phyloP scores from a whole-genome alignment of 352 stramenopile genomes.

The Aphanomyces euteiches region DNA sequence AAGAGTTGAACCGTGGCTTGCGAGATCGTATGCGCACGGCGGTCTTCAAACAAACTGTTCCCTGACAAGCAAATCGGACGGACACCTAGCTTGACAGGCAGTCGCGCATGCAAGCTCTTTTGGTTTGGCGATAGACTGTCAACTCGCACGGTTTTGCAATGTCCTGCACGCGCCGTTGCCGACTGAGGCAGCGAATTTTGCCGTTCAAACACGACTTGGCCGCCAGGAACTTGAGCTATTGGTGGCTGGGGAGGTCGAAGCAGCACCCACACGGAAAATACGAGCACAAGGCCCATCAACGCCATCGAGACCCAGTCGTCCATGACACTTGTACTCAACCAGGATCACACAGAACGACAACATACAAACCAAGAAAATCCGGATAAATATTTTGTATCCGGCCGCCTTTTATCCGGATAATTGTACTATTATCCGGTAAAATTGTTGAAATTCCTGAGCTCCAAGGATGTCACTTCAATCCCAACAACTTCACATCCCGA shows the following conservation, averaged over 20 bases:
- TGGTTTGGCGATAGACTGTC: background rate
- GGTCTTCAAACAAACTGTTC: constrained; percentile 1
- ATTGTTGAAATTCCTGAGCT: too few relatives aligned
- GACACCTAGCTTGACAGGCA: background rate
- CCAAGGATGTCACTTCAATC: too few relatives aligned
- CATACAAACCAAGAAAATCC: background rate
- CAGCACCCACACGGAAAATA: constrained; percentile 7
- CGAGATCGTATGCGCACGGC: background rate
- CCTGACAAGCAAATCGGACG: constrained; percentile 24
- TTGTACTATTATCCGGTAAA: too few relatives aligned
- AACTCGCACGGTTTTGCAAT: background rate
- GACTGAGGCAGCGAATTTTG: background rate
- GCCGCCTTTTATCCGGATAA: background rate
- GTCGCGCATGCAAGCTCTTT: constrained; percentile 21
- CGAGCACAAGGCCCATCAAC: constrained; percentile 19
- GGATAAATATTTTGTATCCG: background rate
- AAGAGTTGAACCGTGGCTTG: background rate
- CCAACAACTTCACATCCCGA: too few relatives aligned
- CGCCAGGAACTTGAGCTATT: background rate
- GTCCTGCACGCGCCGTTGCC: constrained; percentile 9
- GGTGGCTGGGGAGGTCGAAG: background rate
- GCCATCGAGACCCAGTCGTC: constrained; percentile 20
- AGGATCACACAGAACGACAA: background rate
- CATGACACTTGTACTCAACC: background rate
- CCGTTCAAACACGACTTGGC: background rate